A percentile compares a stretch with the other conserved stretches of the same genome.
Conservation (phyloP, 805 yeast genomes). For the Candida fluviatilis region DNA sequence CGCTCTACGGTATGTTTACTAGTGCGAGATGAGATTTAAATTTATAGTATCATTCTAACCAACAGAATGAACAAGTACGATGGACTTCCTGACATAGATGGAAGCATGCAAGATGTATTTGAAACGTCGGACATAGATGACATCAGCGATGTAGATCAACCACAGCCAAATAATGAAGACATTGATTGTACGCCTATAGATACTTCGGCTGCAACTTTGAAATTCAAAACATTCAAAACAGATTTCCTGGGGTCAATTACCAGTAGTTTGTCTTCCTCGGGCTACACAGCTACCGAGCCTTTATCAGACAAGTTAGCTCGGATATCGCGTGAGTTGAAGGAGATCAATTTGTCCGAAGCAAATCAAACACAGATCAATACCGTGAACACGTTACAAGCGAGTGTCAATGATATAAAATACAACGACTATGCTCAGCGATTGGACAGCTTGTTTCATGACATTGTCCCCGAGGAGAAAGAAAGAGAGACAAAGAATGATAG, state of each 20-base stretch:
- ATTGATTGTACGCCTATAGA: slow-evolving; percentile 21
- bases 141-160: slow-evolving; percentile 13
- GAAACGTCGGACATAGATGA: slow-evolving; percentile 8
- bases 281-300: slow-evolving; percentile 33
- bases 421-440: background rate
- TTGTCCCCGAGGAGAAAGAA: background rate
- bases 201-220: slow-evolving; percentile 2
- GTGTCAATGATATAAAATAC: background rate
- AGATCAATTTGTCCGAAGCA: slow-evolving; percentile 16
- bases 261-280: slow-evolving; percentile 15
- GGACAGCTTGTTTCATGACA: background rate
- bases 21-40: no score
- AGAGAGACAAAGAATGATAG: background rate
- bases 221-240: slow-evolving; percentile 12
- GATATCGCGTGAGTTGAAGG: slow-evolving; percentile 36
- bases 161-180: slow-evolving; percentile 12
- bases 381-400: background rate
- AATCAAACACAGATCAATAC: background rate
- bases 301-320: slow-evolving; percentile 34
- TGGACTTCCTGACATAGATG: slow-evolving; percentile 3
- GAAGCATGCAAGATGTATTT: slow-evolving; percentile 1
- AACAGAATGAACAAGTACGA: slow-evolving; percentile 11
- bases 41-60: no score
- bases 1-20: no score
- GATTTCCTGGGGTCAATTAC: slow-evolving; percentile 36